Conservation (phyloP, 2,329 filamentous ascomycete genomes). For the Calonectria pauciramosa region DNA sequence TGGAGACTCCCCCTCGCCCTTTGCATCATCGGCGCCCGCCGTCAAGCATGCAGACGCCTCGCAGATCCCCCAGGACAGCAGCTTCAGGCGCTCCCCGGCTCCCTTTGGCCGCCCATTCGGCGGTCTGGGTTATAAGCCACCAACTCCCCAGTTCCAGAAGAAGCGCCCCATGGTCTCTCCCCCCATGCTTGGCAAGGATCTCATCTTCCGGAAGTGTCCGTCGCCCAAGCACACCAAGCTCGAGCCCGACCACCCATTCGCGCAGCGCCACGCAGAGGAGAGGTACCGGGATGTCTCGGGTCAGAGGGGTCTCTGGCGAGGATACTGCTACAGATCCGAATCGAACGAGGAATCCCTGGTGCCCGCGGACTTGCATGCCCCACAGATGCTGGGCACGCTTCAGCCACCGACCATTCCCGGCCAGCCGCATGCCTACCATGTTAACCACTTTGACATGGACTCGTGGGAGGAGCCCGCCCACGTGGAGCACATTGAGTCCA, state of each 20-base stretch:
- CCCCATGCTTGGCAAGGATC: constrained; percentile 88
- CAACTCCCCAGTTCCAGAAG: constrained; percentile 55
- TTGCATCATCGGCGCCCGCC: constrained; percentile 38
- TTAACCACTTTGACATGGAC: constrained; percentile 26
- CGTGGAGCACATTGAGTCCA: constrained; percentile 45
- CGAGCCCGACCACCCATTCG: constrained; percentile 79
- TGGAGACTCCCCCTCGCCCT: constrained; percentile 45
- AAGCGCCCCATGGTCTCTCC: constrained; percentile 73
- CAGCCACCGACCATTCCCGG: constrained; percentile 55
- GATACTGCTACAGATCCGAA: constrained; percentile 70
- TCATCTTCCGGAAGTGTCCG: constrained; percentile 83
- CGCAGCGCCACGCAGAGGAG: constrained; percentile 61
- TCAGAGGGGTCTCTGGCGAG: constrained; percentile 80
- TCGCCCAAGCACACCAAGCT: constrained; percentile 90
- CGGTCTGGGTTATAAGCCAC: constrained; percentile 52
- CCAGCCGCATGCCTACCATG: constrained; percentile 48
- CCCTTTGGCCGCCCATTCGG: constrained; percentile 62
- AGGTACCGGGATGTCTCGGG: constrained; percentile 69
- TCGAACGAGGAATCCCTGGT: constrained; percentile 55
- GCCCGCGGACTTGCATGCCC: constrained; percentile 59
- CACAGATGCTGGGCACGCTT: constrained; percentile 66
- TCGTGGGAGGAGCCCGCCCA: constrained; percentile 56
- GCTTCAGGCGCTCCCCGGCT: constrained; percentile 53
- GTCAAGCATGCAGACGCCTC: constrained; percentile 42
- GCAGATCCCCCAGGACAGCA: constrained; percentile 56